These are phyloP conservation scores for Phlyctochytrium planicorne DNA, from an alignment of 192 early-diverging fungal species.

Conservation along the genomic window DNA sequence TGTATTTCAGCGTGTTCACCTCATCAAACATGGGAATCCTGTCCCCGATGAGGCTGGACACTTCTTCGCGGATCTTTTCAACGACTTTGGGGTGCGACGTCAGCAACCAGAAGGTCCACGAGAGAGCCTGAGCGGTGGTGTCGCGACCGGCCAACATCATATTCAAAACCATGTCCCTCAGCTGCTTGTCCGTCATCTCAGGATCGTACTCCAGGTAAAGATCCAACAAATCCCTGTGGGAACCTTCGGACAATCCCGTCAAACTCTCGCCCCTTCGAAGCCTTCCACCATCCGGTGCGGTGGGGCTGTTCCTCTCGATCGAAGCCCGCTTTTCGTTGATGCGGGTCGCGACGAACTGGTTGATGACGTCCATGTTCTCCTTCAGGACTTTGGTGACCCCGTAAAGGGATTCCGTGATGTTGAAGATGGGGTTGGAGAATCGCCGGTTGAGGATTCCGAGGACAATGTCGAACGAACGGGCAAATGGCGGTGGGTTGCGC, in stretches of 20 bases:
- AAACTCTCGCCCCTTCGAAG: slow-evolving; percentile 29
- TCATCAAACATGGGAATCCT: slow-evolving; percentile 29
- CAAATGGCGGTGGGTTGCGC: background rate
- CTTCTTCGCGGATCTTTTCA: slow-evolving; percentile 27
- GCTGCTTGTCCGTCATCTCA: background rate
- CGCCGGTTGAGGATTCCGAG: background rate
- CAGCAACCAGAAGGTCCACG: slow-evolving; percentile 51
- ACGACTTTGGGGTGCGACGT: slow-evolving; percentile 33
- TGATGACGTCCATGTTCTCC: slow-evolving; percentile 6
- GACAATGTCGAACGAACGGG: background rate
- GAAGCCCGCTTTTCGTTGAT: background rate
- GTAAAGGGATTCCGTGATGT: background rate
- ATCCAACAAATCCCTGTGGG: slow-evolving; percentile 30
- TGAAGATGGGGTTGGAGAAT: background rate
- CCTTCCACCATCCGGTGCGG: slow-evolving; percentile 15
- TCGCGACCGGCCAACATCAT: slow-evolving; percentile 32
- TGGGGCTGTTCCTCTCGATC: slow-evolving; percentile 3
- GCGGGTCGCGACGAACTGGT: background rate
- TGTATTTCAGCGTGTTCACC: slow-evolving; percentile 42
- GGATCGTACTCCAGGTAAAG: slow-evolving; percentile 22
- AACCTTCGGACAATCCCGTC: slow-evolving; percentile 2
- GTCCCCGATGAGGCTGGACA: slow-evolving; percentile 6
- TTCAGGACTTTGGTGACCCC: background rate
- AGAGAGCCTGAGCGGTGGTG: slow-evolving; percentile 56
- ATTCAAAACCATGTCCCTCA: slow-evolving; percentile 4